A percentile compares a stretch with the other conserved stretches of the same genome.
phyloP scores from a whole-genome alignment of 768 basidiomycete species.

The Auricularia auricula-judae region DNA sequence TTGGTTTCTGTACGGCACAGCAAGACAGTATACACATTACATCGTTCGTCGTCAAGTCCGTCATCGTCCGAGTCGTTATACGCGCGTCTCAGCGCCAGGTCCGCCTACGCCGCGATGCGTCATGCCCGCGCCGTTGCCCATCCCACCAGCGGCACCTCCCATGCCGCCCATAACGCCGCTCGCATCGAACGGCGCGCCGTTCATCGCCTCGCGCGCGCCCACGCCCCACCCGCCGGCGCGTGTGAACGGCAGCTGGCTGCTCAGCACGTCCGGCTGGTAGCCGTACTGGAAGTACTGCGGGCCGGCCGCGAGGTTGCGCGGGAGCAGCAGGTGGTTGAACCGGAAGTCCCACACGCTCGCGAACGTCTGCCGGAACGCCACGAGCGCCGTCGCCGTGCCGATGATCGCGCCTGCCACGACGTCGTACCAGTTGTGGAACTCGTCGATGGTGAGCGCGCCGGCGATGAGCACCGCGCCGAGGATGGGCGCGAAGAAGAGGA shows the following conservation, averaged over 20 bases:
- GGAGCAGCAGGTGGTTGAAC: constrained; percentile 48
- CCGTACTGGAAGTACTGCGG: constrained; percentile 27
- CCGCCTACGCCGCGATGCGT: background rate
- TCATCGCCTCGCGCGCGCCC: constrained; percentile 23
- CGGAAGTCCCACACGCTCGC: constrained; percentile 44
- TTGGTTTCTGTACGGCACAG: no score
- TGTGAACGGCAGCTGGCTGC: constrained; percentile 29
- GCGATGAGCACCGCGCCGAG: constrained; percentile 46
- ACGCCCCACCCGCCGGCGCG: constrained; percentile 36
- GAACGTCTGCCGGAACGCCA: constrained; percentile 46
- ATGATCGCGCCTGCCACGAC: constrained; percentile 41
- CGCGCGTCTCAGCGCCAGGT: background rate
- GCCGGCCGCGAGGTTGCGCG: constrained; percentile 18
- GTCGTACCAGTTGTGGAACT: constrained; percentile 51
- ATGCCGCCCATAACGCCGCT: constrained; percentile 11
- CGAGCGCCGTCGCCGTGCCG: constrained; percentile 35
- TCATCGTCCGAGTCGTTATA: background rate
- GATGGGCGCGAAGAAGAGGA: constrained; percentile 44
- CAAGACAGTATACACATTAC: no score
- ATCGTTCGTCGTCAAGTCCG: background rate
- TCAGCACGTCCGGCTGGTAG: constrained; percentile 16
- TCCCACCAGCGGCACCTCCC: background rate
- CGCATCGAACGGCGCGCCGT: constrained; percentile 35
- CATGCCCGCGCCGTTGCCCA: background rate
- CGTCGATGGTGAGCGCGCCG: constrained; percentile 45